Conservation (phyloP, 768 basidiomycete species). For the Punctularia strigosozonata region DNA sequence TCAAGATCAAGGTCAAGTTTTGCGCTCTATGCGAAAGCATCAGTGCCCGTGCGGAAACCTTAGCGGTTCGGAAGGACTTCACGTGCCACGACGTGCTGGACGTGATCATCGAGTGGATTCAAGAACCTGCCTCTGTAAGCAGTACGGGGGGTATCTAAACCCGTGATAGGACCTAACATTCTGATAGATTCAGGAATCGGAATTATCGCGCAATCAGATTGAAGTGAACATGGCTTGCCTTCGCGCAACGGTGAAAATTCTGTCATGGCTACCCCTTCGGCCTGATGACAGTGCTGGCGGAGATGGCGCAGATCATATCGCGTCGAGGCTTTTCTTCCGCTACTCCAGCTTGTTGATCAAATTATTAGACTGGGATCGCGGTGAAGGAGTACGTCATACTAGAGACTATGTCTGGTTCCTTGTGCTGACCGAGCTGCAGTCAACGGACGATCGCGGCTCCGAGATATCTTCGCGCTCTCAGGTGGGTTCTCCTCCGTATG, state of each 20-base stretch:
- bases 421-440: slow-evolving; percentile 4
- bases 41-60: slow-evolving; percentile 46
- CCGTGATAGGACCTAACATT: background rate
- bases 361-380: slow-evolving; percentile 41
- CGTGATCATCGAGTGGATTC: slow-evolving; percentile 71
- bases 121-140: slow-evolving; percentile 38
- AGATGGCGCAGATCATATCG: slow-evolving; percentile 56
- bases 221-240: slow-evolving; percentile 71
- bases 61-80: slow-evolving; percentile 55
- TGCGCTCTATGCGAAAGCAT: slow-evolving; percentile 62
- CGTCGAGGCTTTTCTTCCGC: slow-evolving; percentile 70
- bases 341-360: slow-evolving; percentile 59
- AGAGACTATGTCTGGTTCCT: background rate
- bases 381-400: slow-evolving; percentile 30
- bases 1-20: slow-evolving; percentile 65
- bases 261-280: slow-evolving; percentile 64
- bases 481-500: slow-evolving; percentile 4
- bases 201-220: slow-evolving; percentile 26
- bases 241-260: slow-evolving; percentile 59
- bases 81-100: slow-evolving; percentile 66
- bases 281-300: slow-evolving; percentile 42
- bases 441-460: slow-evolving; percentile 14
- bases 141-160: background rate
- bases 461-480: slow-evolving; percentile 16
- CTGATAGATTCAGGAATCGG: slow-evolving; percentile 22